Conservation (phyloP, 192 early-diverging fungal species). For the Backusella psychrophila region DNA sequence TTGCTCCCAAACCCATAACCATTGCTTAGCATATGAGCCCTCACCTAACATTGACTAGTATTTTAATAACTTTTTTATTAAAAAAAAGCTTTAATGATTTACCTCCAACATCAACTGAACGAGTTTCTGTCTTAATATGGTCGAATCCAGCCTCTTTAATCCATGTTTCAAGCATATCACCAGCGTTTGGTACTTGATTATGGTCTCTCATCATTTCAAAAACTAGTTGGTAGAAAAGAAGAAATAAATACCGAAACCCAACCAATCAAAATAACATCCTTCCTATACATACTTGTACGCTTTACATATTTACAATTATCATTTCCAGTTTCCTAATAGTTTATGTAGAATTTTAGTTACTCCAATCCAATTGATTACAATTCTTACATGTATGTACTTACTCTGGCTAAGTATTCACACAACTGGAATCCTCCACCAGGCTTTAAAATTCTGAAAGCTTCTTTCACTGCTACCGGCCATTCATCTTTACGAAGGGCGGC, state of each 20-base stretch:
- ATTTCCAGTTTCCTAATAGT: constrained; percentile 11
- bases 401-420: constrained; percentile 13
- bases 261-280: not conserved
- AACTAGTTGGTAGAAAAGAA: not conserved
- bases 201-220: not conserved
- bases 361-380: not conserved
- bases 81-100: not conserved
- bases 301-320: not conserved
- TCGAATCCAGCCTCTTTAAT: not conserved
- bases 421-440: constrained; percentile 26
- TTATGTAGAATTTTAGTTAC: not conserved
- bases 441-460: constrained; percentile 19
- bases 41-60: not conserved
- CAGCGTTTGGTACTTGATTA: constrained; percentile 1
- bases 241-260: not conserved
- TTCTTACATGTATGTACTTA: not conserved
- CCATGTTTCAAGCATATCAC: not conserved
- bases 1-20: not conserved
- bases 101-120: not conserved
- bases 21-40: not conserved
- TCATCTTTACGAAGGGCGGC: constrained; percentile 4
- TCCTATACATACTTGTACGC: not conserved
- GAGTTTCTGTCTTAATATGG: not conserved
- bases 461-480: constrained; percentile 13
- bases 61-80: not conserved